Percentiles rank a stretch among this genome's conserved stretches.
Evolutionary conservation across 768 basidiomycete genomes (phyloP).

Genomic region (Xanthoconium stramineum): DNA sequence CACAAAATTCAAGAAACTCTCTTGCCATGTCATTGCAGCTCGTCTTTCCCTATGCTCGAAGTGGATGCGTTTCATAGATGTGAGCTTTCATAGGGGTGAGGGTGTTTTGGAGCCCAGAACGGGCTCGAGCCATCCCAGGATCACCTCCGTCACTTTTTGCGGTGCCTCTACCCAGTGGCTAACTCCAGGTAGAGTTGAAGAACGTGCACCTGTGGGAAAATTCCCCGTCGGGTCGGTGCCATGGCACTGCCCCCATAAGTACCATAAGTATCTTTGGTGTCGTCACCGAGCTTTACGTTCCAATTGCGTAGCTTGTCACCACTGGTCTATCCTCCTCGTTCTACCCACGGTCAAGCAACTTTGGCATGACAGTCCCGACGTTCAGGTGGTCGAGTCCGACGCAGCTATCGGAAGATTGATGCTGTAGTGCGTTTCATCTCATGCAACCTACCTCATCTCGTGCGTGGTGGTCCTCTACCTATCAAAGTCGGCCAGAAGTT

Average conservation of each 20-base stretch:
- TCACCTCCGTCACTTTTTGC: slow-evolving; percentile 48
- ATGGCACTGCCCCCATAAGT: slow-evolving; percentile 38
- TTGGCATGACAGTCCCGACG: slow-evolving; percentile 13
- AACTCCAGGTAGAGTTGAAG: slow-evolving; percentile 51
- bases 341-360: slow-evolving; percentile 17
- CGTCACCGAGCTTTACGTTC: slow-evolving; percentile 28
- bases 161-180: slow-evolving; percentile 71
- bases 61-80: no score
- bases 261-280: slow-evolving; percentile 36
- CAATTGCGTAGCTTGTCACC: slow-evolving; percentile 28
- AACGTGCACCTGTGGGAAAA: no score
- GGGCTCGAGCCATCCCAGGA: slow-evolving; percentile 45
- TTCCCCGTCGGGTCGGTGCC: slow-evolving; percentile 2
- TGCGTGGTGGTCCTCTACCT: slow-evolving; percentile 11
- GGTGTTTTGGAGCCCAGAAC: neutral
- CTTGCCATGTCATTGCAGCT: neutral
- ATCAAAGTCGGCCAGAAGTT: slow-evolving; percentile 13
- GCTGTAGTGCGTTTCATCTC: neutral
- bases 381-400: slow-evolving; percentile 10
- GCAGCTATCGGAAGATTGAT: no score
- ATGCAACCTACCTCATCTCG: neutral
- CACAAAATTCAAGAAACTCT: no score
- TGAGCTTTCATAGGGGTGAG: slow-evolving; percentile 6
- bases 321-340: slow-evolving; percentile 33
- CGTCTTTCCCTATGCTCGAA: neutral